phyloP scores from a whole-genome alignment of 176 grass and related monocot genomes.

The Otatea glauca region DNA sequence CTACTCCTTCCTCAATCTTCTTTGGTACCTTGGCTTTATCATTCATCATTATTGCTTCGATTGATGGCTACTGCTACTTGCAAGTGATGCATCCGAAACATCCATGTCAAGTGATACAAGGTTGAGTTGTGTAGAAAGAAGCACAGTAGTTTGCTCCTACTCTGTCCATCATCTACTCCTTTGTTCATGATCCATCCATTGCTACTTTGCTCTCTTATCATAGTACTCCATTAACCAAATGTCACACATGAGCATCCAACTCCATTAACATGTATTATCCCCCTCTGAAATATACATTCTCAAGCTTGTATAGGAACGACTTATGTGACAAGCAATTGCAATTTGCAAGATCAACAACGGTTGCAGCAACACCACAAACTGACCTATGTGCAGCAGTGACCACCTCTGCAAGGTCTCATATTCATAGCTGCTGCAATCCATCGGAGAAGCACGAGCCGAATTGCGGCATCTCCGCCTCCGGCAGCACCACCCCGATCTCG shows the following conservation, averaged over 20 bases:
- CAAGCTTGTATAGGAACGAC: not conserved
- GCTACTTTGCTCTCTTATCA: not conserved
- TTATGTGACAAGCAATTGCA: not conserved
- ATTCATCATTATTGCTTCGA: no score
- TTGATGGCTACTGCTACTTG: no score
- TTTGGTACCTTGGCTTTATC: no score
- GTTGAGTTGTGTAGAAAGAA: no score
- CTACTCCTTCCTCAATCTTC: no score
- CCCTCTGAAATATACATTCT: slow-evolving; percentile 31
- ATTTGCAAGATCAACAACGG: not conserved
- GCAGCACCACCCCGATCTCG: slow-evolving; percentile 86
- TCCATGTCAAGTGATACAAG: no score
- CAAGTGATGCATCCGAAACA: no score
- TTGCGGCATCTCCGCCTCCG: slow-evolving; percentile 63
- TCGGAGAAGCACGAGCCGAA: slow-evolving; percentile 60
- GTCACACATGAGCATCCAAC: not conserved
- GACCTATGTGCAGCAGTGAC: not conserved
- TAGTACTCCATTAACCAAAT: not conserved
- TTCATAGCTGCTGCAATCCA: slow-evolving; percentile 43
- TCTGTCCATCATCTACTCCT: not conserved
- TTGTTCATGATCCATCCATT: not conserved
- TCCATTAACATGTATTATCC: slow-evolving; percentile 12
- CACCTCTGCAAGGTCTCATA: not conserved
- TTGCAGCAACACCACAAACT: not conserved
- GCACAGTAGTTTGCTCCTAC: not conserved